Evolutionary conservation across 352 stramenopile genomes (phyloP).

Genomic region (Phytophthora tubulina): DNA sequence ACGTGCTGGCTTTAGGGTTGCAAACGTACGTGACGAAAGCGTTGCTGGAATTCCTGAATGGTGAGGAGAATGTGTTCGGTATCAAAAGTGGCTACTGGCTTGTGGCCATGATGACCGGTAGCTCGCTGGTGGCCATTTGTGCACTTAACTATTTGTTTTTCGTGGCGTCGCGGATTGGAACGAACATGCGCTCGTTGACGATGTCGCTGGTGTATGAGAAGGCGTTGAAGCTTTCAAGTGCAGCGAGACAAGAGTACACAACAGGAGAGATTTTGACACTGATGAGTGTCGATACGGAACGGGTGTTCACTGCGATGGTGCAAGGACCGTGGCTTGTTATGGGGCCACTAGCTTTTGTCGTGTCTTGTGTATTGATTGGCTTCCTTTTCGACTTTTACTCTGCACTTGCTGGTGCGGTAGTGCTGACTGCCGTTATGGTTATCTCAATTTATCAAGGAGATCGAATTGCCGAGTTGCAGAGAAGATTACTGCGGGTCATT

Average conservation of each 20-base stretch:
- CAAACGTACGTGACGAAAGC: conserved; percentile 42
- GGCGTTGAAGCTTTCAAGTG: conserved; percentile 71
- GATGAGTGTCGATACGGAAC: conserved; percentile 53
- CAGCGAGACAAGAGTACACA: conserved; percentile 43
- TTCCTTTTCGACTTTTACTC: conserved; percentile 39
- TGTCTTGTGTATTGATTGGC: conserved; percentile 40
- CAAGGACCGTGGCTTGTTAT: conserved; percentile 42
- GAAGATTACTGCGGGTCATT: conserved; percentile 49
- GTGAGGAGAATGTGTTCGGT: conserved; percentile 39
- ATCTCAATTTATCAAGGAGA: conserved; percentile 26
- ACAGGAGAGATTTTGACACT: conserved; percentile 54
- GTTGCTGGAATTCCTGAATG: conserved; percentile 44
- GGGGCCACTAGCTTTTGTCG: conserved; percentile 37
- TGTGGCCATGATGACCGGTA: conserved; percentile 33
- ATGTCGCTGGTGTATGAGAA: conserved; percentile 60
- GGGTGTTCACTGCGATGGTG: conserved; percentile 45
- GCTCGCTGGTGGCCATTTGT: conserved; percentile 38
- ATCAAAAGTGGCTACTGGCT: conserved; percentile 44
- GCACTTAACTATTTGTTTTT: conserved; percentile 53
- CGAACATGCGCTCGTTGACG: conserved; percentile 51
- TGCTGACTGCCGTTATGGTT: conserved; percentile 33
- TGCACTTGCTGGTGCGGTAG: conserved; percentile 13
- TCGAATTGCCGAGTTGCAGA: conserved; percentile 33
- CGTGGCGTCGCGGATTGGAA: conserved; percentile 42
- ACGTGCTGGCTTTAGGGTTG: conserved; percentile 37